A percentile compares a stretch with the other conserved stretches of the same genome.
These are phyloP conservation scores for Leptographium lundbergii DNA, from an alignment of 2,329 filamentous ascomycete genomes.

Conservation along the genomic window DNA sequence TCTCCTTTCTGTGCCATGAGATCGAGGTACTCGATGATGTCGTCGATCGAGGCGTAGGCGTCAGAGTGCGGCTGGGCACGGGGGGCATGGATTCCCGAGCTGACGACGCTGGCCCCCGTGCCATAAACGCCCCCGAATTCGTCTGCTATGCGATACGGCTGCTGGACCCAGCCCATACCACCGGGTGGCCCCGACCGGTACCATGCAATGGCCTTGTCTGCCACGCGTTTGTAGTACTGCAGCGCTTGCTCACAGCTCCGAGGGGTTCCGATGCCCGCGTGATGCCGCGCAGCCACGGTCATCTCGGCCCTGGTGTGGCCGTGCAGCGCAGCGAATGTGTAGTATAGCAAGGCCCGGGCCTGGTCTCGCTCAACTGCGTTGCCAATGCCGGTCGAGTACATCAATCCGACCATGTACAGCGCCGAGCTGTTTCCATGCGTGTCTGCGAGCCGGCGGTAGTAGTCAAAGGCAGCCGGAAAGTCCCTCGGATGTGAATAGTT, in stretches of 20 bases:
- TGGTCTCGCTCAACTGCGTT: conserved; percentile 72
- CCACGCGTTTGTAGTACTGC: conserved; percentile 83
- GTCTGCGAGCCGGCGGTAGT: conserved; percentile 68
- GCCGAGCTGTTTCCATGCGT: conserved; percentile 79
- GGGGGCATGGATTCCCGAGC: conserved; percentile 71
- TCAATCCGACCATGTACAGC: conserved; percentile 89
- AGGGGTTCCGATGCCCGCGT: conserved; percentile 72
- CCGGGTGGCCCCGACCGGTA: conserved; percentile 84
- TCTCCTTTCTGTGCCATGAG: conserved; percentile 84
- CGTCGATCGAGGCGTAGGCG: conserved; percentile 75
- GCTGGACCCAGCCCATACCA: conserved; percentile 62
- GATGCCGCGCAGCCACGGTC: conserved; percentile 79
- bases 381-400: conserved; percentile 88
- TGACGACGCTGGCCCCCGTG: conserved; percentile 82
- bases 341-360: conserved; percentile 82
- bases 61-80: conserved; percentile 63
- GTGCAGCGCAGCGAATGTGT: conserved; percentile 79
- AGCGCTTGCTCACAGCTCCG: conserved; percentile 77
- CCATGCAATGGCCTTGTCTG: conserved; percentile 83
- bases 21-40: conserved; percentile 89
- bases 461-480: conserved; percentile 63
- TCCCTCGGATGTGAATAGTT: conserved; percentile 82
- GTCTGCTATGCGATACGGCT: conserved; percentile 79
- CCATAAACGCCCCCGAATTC: conserved; percentile 88
- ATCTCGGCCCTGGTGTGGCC: conserved; percentile 83